Conservation (phyloP, 2,329 filamentous ascomycete species). For the Phialophora chinensis region DNA sequence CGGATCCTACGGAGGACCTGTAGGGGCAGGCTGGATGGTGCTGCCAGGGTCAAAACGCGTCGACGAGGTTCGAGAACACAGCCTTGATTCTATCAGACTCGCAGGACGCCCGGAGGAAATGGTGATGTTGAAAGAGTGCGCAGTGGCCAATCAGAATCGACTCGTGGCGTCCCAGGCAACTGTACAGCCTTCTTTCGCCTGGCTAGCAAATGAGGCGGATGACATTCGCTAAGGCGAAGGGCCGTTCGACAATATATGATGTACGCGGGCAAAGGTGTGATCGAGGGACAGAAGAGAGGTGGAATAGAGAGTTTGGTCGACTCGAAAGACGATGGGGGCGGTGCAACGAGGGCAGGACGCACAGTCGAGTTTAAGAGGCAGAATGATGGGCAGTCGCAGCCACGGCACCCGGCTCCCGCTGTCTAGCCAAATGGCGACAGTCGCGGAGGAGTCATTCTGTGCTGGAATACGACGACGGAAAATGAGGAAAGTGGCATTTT, state of each 20-base stretch:
- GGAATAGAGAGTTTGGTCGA: constrained; percentile 5
- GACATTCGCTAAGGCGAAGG: constrained; percentile 2
- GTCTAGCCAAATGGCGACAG: neutral
- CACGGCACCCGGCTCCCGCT: constrained; percentile 1
- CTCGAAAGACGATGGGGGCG: constrained; percentile 1
- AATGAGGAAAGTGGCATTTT: constrained; percentile 11
- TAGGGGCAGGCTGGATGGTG: neutral
- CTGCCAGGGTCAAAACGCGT: neutral
- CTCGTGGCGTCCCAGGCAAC: neutral
- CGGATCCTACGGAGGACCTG: neutral
- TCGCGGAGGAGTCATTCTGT: constrained; percentile 10
- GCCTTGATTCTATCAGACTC: constrained; percentile 10
- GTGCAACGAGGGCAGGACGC: constrained; percentile 3
- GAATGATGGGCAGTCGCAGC: neutral
- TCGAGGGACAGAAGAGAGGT: neutral
- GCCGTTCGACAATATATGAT: neutral
- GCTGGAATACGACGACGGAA: neutral
- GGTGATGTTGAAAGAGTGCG: neutral
- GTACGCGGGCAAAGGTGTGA: neutral
- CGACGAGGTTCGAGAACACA: constrained; percentile 1
- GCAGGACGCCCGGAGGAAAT: neutral
- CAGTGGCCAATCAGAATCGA: constrained; percentile 7
- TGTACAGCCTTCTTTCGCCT: constrained; percentile 3
- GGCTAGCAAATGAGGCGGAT: constrained; percentile 4
- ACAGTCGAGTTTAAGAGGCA: constrained; percentile 1